Evolutionary conservation across 129 eudicot species (phyloP), one percentile per base, ranked within the genome.

Genomic region (Apium graveolens): DNA sequence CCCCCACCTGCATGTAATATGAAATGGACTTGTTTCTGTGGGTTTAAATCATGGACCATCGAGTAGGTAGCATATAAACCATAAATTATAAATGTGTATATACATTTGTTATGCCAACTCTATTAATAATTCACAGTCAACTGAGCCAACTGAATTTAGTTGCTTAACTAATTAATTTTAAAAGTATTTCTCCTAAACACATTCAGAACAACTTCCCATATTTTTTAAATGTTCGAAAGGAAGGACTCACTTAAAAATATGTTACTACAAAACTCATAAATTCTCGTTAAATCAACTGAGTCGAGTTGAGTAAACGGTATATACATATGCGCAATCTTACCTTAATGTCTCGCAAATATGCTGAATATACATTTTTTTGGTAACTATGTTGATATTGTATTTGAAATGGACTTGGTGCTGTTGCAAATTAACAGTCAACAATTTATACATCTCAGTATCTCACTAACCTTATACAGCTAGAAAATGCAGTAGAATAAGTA

Each of bases 1-100:
- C 39, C 60, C 77, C 72, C 77, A 74, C 77, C 38, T 44, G 57
- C 77, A 29, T 74, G 37, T 73, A 39, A 21, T 24, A 73, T 73
- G 38, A 73, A 37, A 43, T 26, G 1, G 76, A 72, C 76, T 72
- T 72, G 37, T 72, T 44, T 70, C 14, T 70, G 45, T 20, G 76
- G 75, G 77, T 74, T 49, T 74, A 20, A 43, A 44, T 74, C 39
- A 27, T 74, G 41, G 60, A 74, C 77, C 32, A 44, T 43, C 7
- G 9, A 27, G 57, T 74, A 27, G 60, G 77, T 44, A 27, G 48
- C 31, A 57, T 9, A 60, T 8, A 26, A 1, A n/a, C n/a, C 65
- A 57, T 24, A n/a, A 60, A 8, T 9, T 9, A 60, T 60, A 1
- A 60, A 60, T 60, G 32, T 60, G 68, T 26, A 26, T 68, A 5